phyloP scores from a whole-genome alignment of 306 rosid species.

The Malus sylvestris region DNA sequence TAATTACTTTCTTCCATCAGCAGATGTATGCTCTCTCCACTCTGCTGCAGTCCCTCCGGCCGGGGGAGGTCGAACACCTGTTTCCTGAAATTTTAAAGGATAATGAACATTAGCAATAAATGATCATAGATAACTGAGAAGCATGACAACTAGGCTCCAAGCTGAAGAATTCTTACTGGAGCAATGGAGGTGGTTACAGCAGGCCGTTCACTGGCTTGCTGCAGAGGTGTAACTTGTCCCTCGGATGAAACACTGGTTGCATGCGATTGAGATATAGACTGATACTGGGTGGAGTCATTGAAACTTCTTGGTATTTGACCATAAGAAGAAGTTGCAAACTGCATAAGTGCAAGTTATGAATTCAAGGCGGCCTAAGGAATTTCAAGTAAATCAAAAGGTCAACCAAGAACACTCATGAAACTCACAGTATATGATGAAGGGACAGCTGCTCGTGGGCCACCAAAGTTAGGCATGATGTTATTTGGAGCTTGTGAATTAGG shows the following conservation, averaged over 20 bases:
- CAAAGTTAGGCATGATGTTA: conserved; percentile 50
- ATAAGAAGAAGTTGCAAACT: conserved; percentile 61
- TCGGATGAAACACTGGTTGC: conserved; percentile 41
- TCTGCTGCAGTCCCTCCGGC: conserved; percentile 44
- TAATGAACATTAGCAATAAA: not conserved
- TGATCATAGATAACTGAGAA: not conserved
- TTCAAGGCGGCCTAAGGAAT: conserved; percentile 17
- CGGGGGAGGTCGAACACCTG: conserved; percentile 27
- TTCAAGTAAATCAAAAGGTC: not conserved
- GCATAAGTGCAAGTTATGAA: conserved; percentile 20
- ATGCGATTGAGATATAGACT: conserved; percentile 50
- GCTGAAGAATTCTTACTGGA: conserved; percentile 36
- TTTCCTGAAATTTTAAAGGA: conserved; percentile 37
- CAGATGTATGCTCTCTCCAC: conserved; percentile 82
- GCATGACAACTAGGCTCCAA: not conserved
- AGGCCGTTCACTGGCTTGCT: conserved; percentile 42
- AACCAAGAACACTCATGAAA: conserved; percentile 10
- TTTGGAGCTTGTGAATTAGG: conserved; percentile 54
- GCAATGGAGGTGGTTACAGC: conserved; percentile 31
- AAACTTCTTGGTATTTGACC: conserved; percentile 61
- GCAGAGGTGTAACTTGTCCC: conserved; percentile 35
- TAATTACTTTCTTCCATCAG: conserved; percentile 75
- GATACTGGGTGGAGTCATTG: conserved; percentile 45
- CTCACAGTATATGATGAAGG: conserved; percentile 71
- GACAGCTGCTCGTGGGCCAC: conserved; percentile 53